Evolutionary conservation across 2,329 filamentous ascomycete species (phyloP), one percentile per base, ranked within the genome.

Genomic region (Huntiella abstrusa): DNA sequence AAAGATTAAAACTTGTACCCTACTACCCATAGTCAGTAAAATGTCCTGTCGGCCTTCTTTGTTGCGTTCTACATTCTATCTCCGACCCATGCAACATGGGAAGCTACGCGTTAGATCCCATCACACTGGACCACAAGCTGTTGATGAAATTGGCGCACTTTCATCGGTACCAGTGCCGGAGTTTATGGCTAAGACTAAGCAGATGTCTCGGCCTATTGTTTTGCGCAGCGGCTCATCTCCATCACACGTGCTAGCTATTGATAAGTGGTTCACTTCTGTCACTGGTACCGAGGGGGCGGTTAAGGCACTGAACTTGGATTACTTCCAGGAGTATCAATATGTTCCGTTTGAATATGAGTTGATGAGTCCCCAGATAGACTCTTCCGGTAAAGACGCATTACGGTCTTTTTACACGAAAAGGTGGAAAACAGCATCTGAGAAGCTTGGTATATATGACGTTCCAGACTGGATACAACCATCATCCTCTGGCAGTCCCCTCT

Each of bases 261-360:
- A 54, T 3, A 72, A 70, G 52, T 83, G 80, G 80, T 83, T 83
- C 54, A 48, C 49, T 4, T 10, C 22, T 28, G 22, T 28, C 22
- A 28, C 8, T 28, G 22, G 5, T 28, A n/a, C 17, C 7, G 15
- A 16, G n/a, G 39, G 16, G 7, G 11, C 16, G n/a, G 38, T 13
- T 17, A 16, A 28, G 5, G n/a, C 48, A 49, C 33, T 34, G 10
- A 40, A 41, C 13, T 47, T 48, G 7, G 37, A 61, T 2, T 57
- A 62, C 45, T 54, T 66, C 33, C 49, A 51, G 3, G 51, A 54
- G 10, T 61, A 61, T 43, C 49, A 56, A 15, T 50, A 58, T 45
- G 54, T 54, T 43, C 53, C 53, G 0, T 59, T 67, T 36, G 62
- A 63, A 0, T 68, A 65, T 41, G 66, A 62, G 53, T 54, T 61